A percentile compares a stretch with the other conserved stretches of the same genome.
These are phyloP conservation scores for Cylindrotheca closterium DNA, from an alignment of 108 stramenopile genomes.

Conservation along the genomic window DNA sequence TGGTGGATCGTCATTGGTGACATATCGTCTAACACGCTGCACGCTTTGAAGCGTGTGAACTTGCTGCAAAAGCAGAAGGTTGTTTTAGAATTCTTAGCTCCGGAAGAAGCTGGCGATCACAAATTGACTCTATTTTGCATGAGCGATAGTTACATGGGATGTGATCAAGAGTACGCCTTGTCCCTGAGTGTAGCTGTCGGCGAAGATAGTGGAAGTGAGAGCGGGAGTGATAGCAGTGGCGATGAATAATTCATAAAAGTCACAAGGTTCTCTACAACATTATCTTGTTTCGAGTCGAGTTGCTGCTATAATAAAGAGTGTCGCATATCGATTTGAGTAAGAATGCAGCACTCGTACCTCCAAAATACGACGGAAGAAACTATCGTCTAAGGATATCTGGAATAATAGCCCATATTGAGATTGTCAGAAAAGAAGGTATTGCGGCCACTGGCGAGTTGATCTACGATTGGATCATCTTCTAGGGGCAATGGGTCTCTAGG, in stretches of 20 bases:
- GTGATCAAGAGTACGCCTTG: conserved; percentile 94
- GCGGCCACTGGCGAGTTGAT: neutral
- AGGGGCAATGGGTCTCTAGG: neutral
- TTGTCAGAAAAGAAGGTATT: conserved; percentile 6
- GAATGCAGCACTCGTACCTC: too few species aligned
- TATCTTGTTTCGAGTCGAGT: neutral
- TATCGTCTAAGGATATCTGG: conserved; percentile 7
- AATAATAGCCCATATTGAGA: conserved; percentile 3
- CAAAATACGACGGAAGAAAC: too few species aligned
- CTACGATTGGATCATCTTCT: conserved; percentile 4
- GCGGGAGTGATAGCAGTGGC: conserved; percentile 41
- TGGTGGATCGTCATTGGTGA: conserved; percentile 98
- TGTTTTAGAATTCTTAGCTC: conserved; percentile 91
- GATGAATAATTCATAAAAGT: conserved; percentile 25
- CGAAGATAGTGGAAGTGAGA: conserved; percentile 62
- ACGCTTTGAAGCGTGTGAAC: conserved; percentile 92
- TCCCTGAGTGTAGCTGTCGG: conserved; percentile 79
- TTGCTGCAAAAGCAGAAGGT: conserved; percentile 66
- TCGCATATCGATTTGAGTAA: too few species aligned
- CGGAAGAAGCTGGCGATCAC: conserved; percentile 93
- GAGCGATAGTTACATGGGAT: conserved; percentile 97
- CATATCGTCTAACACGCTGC: conserved; percentile 80
- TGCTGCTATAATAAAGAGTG: neutral
- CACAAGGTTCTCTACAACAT: too few species aligned
- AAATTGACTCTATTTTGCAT: conserved; percentile 93